Evolutionary conservation across 2,329 filamentous ascomycete genomes (phyloP).

Genomic region (Septoria linicola): DNA sequence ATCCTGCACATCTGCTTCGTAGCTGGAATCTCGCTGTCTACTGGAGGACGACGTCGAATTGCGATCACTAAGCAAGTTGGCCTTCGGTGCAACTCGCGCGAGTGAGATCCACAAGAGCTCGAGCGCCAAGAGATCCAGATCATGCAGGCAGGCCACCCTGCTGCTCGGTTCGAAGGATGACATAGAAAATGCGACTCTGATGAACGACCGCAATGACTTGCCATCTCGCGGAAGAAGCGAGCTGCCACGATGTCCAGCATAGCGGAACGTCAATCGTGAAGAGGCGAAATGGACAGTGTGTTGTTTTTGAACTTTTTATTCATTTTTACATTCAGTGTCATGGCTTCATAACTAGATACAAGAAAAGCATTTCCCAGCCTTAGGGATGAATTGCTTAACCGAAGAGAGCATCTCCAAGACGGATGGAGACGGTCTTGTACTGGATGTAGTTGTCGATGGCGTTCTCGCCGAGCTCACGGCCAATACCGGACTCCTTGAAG

Average conservation of each 20-base stretch:
- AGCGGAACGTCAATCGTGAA: too few species aligned
- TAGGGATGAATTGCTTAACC: conserved; percentile 39
- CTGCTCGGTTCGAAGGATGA: not conserved
- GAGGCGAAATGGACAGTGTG: too few species aligned
- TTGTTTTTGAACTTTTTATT: conserved; percentile 6
- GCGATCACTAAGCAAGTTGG: not conserved
- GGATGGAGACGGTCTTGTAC: conserved; percentile 45
- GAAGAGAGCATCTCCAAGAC: conserved; percentile 52
- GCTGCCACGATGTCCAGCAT: too few species aligned
- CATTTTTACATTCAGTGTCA: conserved; percentile 15
- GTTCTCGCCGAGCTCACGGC: conserved; percentile 52
- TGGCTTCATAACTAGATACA: conserved; percentile 29
- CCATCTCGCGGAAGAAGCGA: too few species aligned
- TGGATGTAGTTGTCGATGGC: conserved; percentile 50
- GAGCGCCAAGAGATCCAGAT: not conserved
- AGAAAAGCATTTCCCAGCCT: conserved; percentile 16
- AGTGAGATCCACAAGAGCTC: not conserved
- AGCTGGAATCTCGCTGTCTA: too few species aligned
- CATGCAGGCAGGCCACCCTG: too few species aligned
- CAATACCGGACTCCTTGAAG: conserved; percentile 51
- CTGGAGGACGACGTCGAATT: too few species aligned
- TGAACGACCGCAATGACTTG: too few species aligned
- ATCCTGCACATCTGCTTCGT: too few species aligned
- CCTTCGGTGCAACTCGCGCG: not conserved
- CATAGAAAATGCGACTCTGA: too few species aligned